These are phyloP conservation scores for Pyrenophora seminiperda DNA, from an alignment of 2,329 filamentous ascomycete species.

Conservation along the genomic window DNA sequence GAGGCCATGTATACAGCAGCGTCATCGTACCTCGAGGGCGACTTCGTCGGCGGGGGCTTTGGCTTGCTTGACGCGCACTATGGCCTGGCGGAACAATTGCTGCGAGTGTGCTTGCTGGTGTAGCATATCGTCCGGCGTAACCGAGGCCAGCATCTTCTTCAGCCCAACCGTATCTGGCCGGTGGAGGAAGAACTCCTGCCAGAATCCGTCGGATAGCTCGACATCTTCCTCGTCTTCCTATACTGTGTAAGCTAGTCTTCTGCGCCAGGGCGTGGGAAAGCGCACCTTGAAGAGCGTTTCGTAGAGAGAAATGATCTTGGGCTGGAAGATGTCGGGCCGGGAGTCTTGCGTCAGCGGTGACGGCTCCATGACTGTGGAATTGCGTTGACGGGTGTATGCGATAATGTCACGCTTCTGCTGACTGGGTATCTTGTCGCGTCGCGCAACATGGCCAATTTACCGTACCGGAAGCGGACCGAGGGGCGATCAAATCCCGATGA, in stretches of 20 bases:
- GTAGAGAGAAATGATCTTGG: conserved; percentile 92
- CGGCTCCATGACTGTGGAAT: conserved; percentile 68
- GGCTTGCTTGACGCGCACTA: conserved; percentile 68
- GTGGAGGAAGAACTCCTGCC: conserved; percentile 93
- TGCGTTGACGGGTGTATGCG: no score
- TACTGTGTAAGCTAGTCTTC: conserved; percentile 43
- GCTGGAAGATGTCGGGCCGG: conserved; percentile 87
- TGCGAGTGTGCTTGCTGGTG: conserved; percentile 75
- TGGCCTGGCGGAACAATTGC: conserved; percentile 76
- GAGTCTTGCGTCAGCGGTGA: conserved; percentile 93
- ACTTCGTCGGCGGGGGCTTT: conserved; percentile 70
- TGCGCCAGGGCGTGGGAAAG: not conserved
- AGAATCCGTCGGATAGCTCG: conserved; percentile 86
- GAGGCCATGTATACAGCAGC: conserved; percentile 6
- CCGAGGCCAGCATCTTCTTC: conserved; percentile 68
- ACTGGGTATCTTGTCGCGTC: conserved; percentile 4
- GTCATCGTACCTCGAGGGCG: conserved; percentile 77
- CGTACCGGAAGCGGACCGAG: conserved; percentile 8
- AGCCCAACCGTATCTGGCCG: conserved; percentile 76
- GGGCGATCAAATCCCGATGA: conserved; percentile 13
- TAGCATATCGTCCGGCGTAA: conserved; percentile 76
- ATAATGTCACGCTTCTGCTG: not conserved
- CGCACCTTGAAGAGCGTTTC: conserved; percentile 72
- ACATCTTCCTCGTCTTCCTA: conserved; percentile 60
- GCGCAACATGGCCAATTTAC: conserved; percentile 2